A percentile compares a stretch with the other conserved stretches of the same genome.
Conservation (phyloP, 768 basidiomycete species). For the Rhizopogon vesiculosus region DNA sequence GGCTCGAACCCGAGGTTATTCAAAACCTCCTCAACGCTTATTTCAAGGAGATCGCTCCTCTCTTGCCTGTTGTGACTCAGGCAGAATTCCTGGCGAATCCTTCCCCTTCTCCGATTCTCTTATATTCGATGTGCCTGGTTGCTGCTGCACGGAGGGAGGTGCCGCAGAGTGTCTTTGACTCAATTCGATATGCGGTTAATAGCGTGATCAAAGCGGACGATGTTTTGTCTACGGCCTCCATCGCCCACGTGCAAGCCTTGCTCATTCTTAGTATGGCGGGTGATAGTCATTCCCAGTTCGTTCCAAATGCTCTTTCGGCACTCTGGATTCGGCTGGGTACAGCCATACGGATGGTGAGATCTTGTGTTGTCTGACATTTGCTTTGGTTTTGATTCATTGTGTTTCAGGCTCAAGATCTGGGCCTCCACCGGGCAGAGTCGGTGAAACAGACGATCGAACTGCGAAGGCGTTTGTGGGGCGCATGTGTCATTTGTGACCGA, state of each 20-base stretch:
- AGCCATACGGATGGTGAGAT: slow-evolving; percentile 87
- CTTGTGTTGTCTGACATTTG: slow-evolving; percentile 1
- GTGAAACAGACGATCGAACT: slow-evolving; percentile 82
- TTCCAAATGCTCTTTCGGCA: slow-evolving; percentile 80
- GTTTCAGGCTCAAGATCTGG: slow-evolving; percentile 88
- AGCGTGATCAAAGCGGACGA: slow-evolving; percentile 85
- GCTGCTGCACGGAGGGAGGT: slow-evolving; percentile 83
- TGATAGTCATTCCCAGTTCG: slow-evolving; percentile 87
- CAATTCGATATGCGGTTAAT: slow-evolving; percentile 84
- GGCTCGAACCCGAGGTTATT: slow-evolving; percentile 72
- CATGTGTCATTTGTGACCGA: slow-evolving; percentile 91
- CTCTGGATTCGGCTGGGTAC: slow-evolving; percentile 83
- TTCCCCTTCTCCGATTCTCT: slow-evolving; percentile 72
- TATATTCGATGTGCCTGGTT: slow-evolving; percentile 93
- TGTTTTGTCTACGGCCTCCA: slow-evolving; percentile 80
- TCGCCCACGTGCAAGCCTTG: slow-evolving; percentile 84
- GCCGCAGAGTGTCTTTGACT: slow-evolving; percentile 83
- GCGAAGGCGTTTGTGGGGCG: slow-evolving; percentile 87
- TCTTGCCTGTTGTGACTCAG: slow-evolving; percentile 85
- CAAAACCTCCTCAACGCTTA: slow-evolving; percentile 87
- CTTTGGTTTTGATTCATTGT: slow-evolving; percentile 10
- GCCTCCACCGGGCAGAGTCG: slow-evolving; percentile 88
- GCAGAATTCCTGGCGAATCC: slow-evolving; percentile 78
- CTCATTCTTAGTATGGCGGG: slow-evolving; percentile 84
- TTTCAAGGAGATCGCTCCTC: slow-evolving; percentile 84